These are phyloP conservation scores for Flaveria ramosissima DNA, from an alignment of 129 eudicot genomes.

Conservation along the genomic window DNA sequence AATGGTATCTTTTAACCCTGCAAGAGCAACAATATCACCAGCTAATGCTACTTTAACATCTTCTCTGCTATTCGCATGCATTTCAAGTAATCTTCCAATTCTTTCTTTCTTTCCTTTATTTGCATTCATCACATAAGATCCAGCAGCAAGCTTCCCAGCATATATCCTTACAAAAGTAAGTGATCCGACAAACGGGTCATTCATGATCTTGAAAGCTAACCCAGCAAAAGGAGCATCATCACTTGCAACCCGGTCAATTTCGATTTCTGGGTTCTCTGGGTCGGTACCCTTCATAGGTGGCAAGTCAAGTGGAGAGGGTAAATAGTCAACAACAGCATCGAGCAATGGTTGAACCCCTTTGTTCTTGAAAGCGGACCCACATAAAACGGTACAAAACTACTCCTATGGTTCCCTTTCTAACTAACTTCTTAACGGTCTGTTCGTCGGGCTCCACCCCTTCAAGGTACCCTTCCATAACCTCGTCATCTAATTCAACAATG, in stretches of 20 bases:
- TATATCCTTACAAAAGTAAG: slow-evolving; percentile 88
- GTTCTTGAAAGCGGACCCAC: slow-evolving; percentile 94
- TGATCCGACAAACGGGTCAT: slow-evolving; percentile 93
- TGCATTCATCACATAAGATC: slow-evolving; percentile 81
- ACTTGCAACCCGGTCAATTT: slow-evolving; percentile 48
- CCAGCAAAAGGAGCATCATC: slow-evolving; percentile 92
- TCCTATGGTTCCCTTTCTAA: slow-evolving; percentile 83
- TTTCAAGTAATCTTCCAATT: slow-evolving; percentile 89
- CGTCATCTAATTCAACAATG: slow-evolving; percentile 86
- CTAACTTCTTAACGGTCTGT: slow-evolving; percentile 60
- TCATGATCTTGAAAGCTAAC: slow-evolving; percentile 95
- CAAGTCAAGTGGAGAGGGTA: slow-evolving; percentile 86
- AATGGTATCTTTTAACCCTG: slow-evolving; percentile 92
- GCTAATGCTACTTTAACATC: slow-evolving; percentile 80
- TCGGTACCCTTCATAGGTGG: slow-evolving; percentile 92
- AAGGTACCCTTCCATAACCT: slow-evolving; percentile 79
- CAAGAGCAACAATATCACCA: slow-evolving; percentile 97
- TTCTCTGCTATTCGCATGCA: slow-evolving; percentile 97
- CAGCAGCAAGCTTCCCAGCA: slow-evolving; percentile 83
- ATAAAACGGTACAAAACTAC: slow-evolving; percentile 78
- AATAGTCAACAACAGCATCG: slow-evolving; percentile 87
- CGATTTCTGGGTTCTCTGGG: slow-evolving; percentile 86
- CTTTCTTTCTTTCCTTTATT: slow-evolving; percentile 97
- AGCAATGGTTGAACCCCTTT: slow-evolving; percentile 96
- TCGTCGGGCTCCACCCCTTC: slow-evolving; percentile 96